Conservation (phyloP, 2,329 filamentous ascomycete species). For the Aureobasidium leucospermi region DNA sequence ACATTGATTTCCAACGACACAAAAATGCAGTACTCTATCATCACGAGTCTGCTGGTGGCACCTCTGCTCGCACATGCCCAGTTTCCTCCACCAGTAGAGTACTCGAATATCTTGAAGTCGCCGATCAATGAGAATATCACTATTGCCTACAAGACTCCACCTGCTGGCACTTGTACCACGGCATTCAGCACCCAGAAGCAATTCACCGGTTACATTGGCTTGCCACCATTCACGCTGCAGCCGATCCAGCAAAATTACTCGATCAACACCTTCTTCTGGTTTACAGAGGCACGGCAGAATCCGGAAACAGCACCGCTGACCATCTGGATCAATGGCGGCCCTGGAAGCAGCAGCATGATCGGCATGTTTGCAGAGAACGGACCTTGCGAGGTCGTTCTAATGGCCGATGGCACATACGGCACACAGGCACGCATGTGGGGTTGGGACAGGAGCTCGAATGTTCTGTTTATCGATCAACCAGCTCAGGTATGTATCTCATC, state of each 20-base stretch:
- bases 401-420: slow-evolving; percentile 39
- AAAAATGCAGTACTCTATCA: background rate
- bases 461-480: slow-evolving; percentile 57
- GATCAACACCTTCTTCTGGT: slow-evolving; percentile 61
- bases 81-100: slow-evolving; percentile 31
- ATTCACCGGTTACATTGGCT: slow-evolving; percentile 60
- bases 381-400: slow-evolving; percentile 36
- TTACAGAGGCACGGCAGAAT: slow-evolving; percentile 49
- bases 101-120: slow-evolving; percentile 50
- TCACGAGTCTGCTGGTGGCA: background rate
- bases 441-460: slow-evolving; percentile 56
- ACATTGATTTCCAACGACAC: background rate
- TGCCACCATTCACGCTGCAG: slow-evolving; percentile 42
- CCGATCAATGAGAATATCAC: slow-evolving; percentile 57
- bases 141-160: slow-evolving; percentile 59
- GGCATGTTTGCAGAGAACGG: slow-evolving; percentile 58
- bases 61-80: slow-evolving; percentile 25
- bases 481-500: slow-evolving; percentile 42
- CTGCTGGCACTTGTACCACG: slow-evolving; percentile 56
- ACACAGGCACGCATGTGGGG: slow-evolving; percentile 56
- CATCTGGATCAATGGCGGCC: slow-evolving; percentile 62
- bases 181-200: slow-evolving; percentile 59
- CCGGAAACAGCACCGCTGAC: slow-evolving; percentile 47
- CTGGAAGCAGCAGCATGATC: slow-evolving; percentile 57
- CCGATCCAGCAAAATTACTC: slow-evolving; percentile 47